These are phyloP conservation scores for bread wheat (Triticum aestivum) DNA, from an alignment of 176 grass and related monocot genomes.

Conservation along the genomic window IWGSC_CS_RefSeq_v2.1 NC_057804.1:511861951-511862450, in stretches of 20 bases:
- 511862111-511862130: conserved; percentile 6
- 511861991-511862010: conserved; percentile 99
- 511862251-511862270: no score
- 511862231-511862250: no score
- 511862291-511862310: no score
- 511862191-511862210: no score
- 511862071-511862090: conserved; percentile 4
- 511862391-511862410: conserved; percentile 5
- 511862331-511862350: background rate
- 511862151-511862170: conserved; percentile 5
- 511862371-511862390: background rate
- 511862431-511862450: background rate
- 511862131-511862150: background rate
- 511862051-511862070: conserved; percentile 17
- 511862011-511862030: conserved; percentile 65
- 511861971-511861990: conserved; percentile 79
- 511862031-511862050: conserved; percentile 14
- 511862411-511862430: conserved; percentile 15
- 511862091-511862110: conserved; percentile 11
- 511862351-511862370: conserved; percentile 26
- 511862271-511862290: no score
- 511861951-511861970: conserved; percentile 74
- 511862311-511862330: no score
- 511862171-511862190: background rate
- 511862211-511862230: no score